phyloP scores from a whole-genome alignment of 352 stramenopile genomes.

The Phytophthora boehmeriae region DNA sequence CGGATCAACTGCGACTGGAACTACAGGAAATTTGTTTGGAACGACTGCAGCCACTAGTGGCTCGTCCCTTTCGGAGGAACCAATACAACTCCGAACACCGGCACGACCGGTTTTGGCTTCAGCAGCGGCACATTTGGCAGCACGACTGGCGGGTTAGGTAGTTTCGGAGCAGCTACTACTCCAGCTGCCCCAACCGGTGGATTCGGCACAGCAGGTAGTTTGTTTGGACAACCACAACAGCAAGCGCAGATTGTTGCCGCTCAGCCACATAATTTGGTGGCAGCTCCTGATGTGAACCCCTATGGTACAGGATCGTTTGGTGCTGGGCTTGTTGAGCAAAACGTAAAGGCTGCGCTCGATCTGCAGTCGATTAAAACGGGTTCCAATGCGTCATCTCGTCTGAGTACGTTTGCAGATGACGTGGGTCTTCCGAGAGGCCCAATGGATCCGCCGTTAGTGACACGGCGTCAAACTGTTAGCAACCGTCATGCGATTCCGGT shows the following conservation, averaged over 20 bases:
- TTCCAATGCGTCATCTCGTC: constrained; percentile 52
- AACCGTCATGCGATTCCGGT: constrained; percentile 65
- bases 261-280: constrained; percentile 58
- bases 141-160: constrained; percentile 47
- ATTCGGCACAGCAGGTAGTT: constrained; percentile 38
- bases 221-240: constrained; percentile 45
- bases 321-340: constrained; percentile 63
- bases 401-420: constrained; percentile 68
- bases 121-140: constrained; percentile 43
- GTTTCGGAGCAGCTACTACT: constrained; percentile 43
- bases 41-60: constrained; percentile 28
- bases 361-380: constrained; percentile 61
- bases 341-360: constrained; percentile 66
- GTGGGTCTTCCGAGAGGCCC: constrained; percentile 71
- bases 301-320: constrained; percentile 63
- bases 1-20: constrained; percentile 33
- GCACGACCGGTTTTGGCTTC: constrained; percentile 49
- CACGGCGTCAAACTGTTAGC: constrained; percentile 59
- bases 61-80: constrained; percentile 49
- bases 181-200: constrained; percentile 33
- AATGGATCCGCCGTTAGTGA: constrained; percentile 56
- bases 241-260: constrained; percentile 28
- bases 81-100: constrained; percentile 31
- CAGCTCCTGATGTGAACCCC: constrained; percentile 60
- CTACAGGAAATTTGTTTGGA: constrained; percentile 42